Base-by-base conservation (phyloP, 345 rosid species). In the Salix suchowensis region DNA sequence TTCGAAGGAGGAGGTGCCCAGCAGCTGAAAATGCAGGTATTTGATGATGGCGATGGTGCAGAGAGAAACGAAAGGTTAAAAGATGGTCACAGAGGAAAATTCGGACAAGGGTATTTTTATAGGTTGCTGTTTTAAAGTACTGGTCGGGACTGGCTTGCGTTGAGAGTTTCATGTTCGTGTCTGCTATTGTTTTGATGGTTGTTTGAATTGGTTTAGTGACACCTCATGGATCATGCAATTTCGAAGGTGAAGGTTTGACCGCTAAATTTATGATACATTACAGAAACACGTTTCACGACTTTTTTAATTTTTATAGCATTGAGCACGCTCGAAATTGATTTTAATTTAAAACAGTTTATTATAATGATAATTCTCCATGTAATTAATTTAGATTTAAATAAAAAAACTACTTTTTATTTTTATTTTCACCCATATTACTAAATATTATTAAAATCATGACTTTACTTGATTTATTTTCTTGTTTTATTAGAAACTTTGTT, bases 1-100 rank as follows among this genome's bases (percentile, higher is more conserved):
- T 44, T 30, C 61, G 36, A 70, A 71, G 73, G 28, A 58, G 74
- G 79, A 79, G 85, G 72, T 32, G 21, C 82, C 79, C 69, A 32
- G 68, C 39, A 79, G 78, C 76, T 50, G 72, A 28, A 60, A 50
- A 7, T 34, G 36, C 24, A 16, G 12, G 39, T 18, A 14, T 39
- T 15, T 24, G 37, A 69, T 23, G 52, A 79, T 23, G 10, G 6
- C 72, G 65, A 44, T 14, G 50, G n/a, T 60, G 28, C 40, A 73
- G 64, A 46, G 82, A 70, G 82, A 80, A 70, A 36, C 15, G 36
- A 14, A 36, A 4, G 69, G 77, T 26, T 7, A 61, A 75, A 76
- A 36, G 50, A 21, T 39, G 82, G 78, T 44, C 8, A 32, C 8
- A 21, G 76, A 80, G 78, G 58, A 80, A 77, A 40, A n/a, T 34